A percentile compares a stretch with the other conserved stretches of the same genome.
Evolutionary conservation across 192 early-diverging fungal genomes (phyloP).

Genomic region (Linnemannia hyalina): DNA sequence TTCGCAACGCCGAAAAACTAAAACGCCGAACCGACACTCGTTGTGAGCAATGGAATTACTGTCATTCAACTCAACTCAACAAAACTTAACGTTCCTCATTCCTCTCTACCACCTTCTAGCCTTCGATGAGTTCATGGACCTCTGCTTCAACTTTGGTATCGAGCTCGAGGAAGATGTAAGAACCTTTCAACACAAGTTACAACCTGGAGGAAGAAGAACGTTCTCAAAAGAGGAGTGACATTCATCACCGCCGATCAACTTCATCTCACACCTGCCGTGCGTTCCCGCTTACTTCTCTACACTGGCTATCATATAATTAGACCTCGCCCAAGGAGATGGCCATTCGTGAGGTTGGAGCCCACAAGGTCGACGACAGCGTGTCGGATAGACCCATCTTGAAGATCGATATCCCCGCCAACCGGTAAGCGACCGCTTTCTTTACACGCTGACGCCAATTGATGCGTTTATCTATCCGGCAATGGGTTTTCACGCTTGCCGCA

Average conservation of each 20-base stretch:
- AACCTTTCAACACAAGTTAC: neutral
- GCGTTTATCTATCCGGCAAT: conserved; percentile 13
- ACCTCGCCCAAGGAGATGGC: conserved; percentile 87
- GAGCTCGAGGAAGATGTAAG: conserved; percentile 97
- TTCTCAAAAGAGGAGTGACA: neutral
- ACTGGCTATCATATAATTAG: conserved; percentile 48
- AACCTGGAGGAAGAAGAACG: neutral
- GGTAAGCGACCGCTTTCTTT: conserved; percentile 41
- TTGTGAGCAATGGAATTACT: neutral
- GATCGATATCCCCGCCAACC: conserved; percentile 99
- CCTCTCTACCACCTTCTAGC: conserved; percentile 55
- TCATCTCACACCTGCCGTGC: neutral
- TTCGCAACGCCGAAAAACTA: conserved; percentile 24
- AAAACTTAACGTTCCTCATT: neutral
- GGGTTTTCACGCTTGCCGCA: conserved; percentile 24
- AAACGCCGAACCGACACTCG: neutral
- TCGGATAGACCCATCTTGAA: conserved; percentile 89
- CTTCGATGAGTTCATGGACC: conserved; percentile 92
- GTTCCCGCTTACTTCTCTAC: neutral
- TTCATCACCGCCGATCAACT: neutral
- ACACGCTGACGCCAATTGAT: neutral
- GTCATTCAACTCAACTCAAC: neutral
- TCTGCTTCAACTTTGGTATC: conserved; percentile 99
- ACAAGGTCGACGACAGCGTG: conserved; percentile 63
- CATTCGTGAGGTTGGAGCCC: conserved; percentile 71